Evolutionary conservation across 2,329 filamentous ascomycete species (phyloP), one percentile per base, ranked within the genome.

Genomic region (Cercospora beticola): DNA sequence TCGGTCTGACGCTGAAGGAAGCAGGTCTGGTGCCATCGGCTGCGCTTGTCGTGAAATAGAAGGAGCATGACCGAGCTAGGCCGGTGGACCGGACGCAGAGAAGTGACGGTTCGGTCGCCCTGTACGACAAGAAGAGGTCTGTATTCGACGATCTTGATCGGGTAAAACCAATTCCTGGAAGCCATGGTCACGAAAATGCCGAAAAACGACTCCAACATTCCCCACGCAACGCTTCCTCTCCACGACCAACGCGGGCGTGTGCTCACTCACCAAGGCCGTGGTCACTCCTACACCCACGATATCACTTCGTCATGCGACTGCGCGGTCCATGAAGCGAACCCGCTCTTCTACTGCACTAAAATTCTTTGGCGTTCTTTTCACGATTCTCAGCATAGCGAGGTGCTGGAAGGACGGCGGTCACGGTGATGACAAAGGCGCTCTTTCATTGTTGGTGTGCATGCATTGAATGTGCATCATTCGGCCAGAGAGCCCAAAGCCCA

Each of bases 1-100:
- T 97, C 76, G 92, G 92, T 40, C 90, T 95, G 86, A 95, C 94
- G 5, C 81, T 99, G 66, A 96, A 96, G 82, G 95, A 99, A 81
- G 91, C 94, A 16, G 94, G 94, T 0, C 82, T 97, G 69, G 89
- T 94, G 3, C 95, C 95, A 5, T 97, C 92, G 70, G 93, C 94
- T n/a, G 94, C 92, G 58, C 83, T 99, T 74, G 64, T 65, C 31
- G 65, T 66, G 57, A 65, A 66, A 33, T 69, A 68, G 66, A 49
- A 64, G 52, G 62, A 33, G n/a, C 56, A 64, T 52, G 12, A 23
- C 23, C 14, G 3, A 33, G 18, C 7, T 46, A 26, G 28, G 40
- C 16, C 23, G 36, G 4, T 49, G 59, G 59, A 62, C 12, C 12
- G 5, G 23, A 14, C 3, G 21, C 49, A 14, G 23, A 28, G 21